Conservation (phyloP, 345 rosid genomes). For the Eucalyptus globulus region DNA sequence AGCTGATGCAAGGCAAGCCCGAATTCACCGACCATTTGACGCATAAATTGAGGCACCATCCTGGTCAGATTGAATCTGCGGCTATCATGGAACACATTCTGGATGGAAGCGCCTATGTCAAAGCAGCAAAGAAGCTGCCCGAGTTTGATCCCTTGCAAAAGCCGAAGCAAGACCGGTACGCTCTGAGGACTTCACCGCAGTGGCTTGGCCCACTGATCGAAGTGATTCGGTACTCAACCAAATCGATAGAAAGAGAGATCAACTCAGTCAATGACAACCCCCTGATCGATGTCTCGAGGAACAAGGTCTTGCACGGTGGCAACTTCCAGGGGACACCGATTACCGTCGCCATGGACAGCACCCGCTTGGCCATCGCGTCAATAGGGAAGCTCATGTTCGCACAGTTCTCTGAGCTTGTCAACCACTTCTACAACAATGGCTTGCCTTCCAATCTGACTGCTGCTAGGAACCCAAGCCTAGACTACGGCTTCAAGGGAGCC, state of each 20-base stretch:
- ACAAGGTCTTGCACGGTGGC: neutral
- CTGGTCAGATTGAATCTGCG: neutral
- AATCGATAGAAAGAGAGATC: neutral
- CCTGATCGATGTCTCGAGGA: neutral
- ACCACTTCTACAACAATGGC: neutral
- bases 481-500: neutral
- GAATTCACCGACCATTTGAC: neutral
- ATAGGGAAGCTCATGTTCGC: neutral
- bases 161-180: neutral
- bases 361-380: neutral
- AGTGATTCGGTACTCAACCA: neutral
- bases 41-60: neutral
- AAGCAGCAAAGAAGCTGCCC: neutral
- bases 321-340: neutral
- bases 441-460: neutral
- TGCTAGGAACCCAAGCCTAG: neutral
- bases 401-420: neutral
- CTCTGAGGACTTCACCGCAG: neutral
- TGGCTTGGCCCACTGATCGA: neutral
- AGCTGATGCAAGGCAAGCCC: constrained; percentile 8
- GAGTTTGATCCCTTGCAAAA: neutral
- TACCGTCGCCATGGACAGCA: neutral
- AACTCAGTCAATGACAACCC: neutral
- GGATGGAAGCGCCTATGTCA: neutral
- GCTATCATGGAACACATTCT: neutral